Percentiles rank a stretch among this genome's conserved stretches.
phyloP scores from a whole-genome alignment of 768 basidiomycete species.

The Psilocybe azurescens region DNA sequence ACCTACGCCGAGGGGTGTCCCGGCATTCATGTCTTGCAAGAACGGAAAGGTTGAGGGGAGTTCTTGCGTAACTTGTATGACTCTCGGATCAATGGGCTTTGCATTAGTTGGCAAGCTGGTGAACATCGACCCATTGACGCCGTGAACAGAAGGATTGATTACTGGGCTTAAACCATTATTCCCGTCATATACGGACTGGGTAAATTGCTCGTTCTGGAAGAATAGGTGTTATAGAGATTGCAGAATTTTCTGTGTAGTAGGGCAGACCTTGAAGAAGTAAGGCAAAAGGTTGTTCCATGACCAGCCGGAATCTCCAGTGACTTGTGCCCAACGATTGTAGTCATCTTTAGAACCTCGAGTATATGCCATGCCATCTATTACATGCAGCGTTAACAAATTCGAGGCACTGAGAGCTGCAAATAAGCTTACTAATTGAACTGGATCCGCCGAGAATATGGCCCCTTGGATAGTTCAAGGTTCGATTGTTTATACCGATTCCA shows the following conservation, averaged over 20 bases:
- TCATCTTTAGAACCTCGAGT: constrained; percentile 38
- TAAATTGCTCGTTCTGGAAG: constrained; percentile 43
- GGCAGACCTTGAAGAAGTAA: constrained; percentile 34
- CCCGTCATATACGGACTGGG: constrained; percentile 35
- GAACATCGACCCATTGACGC: constrained; percentile 34
- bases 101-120: constrained; percentile 39
- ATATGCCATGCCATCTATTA: constrained; percentile 36
- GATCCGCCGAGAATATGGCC: neutral
- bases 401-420: too few species aligned
- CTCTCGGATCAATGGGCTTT: constrained; percentile 31
- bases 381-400: neutral
- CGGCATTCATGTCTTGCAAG: constrained; percentile 33
- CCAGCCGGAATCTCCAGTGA: constrained; percentile 41
- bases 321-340: constrained; percentile 27
- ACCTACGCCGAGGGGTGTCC: constrained; percentile 30
- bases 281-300: constrained; percentile 36
- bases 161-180: constrained; percentile 40
- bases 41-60: constrained; percentile 32
- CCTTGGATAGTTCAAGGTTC: constrained; percentile 1
- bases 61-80: constrained; percentile 35
- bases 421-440: neutral
- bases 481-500: neutral
- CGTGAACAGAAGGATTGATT: constrained; percentile 41
- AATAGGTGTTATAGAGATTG: neutral
- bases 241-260: neutral